Evolutionary conservation across 495 filamentous ascomycete species (phyloP), one percentile per base, ranked within the genome.

Genomic region (Daldinia vernicosa): DNA sequence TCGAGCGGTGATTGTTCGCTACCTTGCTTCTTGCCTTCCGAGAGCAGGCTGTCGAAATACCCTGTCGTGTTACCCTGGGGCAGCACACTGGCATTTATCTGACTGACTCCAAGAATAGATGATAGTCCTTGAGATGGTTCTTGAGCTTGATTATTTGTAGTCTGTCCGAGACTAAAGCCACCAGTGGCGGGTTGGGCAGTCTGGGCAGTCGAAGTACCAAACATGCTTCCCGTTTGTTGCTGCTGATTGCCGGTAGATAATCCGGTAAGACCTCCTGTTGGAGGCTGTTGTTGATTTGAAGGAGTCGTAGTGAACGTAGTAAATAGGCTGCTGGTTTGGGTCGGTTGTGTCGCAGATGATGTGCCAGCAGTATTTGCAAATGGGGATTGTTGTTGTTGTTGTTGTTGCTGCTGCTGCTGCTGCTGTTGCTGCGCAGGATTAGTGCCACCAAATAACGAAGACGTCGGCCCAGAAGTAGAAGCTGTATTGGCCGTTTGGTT

Each of bases 21-120:
- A 22, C 82, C 84, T 64, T 88, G 83, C 76, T 90, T 90, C 75
- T 85, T 85, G 75, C 91, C 92, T 66, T 91, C 90, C 71, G 95
- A 92, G 12, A 97, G 82, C 24, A 98, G 81, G 68, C 89, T 93
- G 76, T 97, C 93, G 80, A 97, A 98, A 76, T 94, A 95, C 0
- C 92, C 92, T 53, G 78, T 81, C 0, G 80, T 82, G 17, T 76
- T 76, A n/a, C 70, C 70, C 30, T 72, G 70, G n/a, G 73, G 73
- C 11, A 74, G 56, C 17, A 63, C 47, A 24, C 51, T 59, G 7
- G 50, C 11, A 50, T 70, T 75, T 24, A 58, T 43, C 35, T 74
- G 74, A 32, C 58, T 66, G 64, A 62, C 59, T 33, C 74, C 71
- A 6, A 66, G 60, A 8, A 77, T 43, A 11, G 69, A 67, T 6